Conservation (phyloP, 345 rosid species). For the Rhodomyrtus tomentosa region DNA sequence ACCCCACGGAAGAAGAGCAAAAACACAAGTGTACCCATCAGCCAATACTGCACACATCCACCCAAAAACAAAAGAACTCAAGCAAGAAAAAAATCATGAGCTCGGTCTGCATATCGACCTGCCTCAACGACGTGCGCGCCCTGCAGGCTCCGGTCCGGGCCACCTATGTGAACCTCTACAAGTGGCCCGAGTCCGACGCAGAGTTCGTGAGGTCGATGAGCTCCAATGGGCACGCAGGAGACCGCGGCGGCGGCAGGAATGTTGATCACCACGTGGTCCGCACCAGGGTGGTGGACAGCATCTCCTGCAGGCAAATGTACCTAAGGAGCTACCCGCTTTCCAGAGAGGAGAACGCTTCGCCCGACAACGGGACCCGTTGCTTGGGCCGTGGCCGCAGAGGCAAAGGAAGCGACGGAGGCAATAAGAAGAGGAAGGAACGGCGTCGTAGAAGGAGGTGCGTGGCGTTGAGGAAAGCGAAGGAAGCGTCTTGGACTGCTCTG, state of each 20-base stretch:
- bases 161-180: conserved; percentile 58
- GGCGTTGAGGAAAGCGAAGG: conserved; percentile 37
- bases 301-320: conserved; percentile 80
- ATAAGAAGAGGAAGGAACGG: conserved; percentile 1
- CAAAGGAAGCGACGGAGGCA: not conserved
- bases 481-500: conserved; percentile 37
- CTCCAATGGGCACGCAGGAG: not conserved
- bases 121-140: conserved; percentile 54
- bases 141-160: conserved; percentile 50
- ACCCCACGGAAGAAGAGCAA: not conserved
- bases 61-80: not conserved
- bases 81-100: conserved; percentile 20
- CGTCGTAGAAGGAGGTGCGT: conserved; percentile 20
- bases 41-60: not conserved
- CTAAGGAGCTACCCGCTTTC: conserved; percentile 81
- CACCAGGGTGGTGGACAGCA: conserved; percentile 64
- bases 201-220: conserved; percentile 47
- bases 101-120: conserved; percentile 68
- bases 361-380: conserved; percentile 23
- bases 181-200: conserved; percentile 80
- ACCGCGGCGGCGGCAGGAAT: not conserved
- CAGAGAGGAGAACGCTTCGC: conserved; percentile 27
- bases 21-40: not conserved
- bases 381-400: conserved; percentile 15
- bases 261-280: not conserved